Evolutionary conservation across 1,139 yeast species (phyloP), one percentile per base, ranked within the genome.

Genomic region (Diutina scorzettiae): DNA sequence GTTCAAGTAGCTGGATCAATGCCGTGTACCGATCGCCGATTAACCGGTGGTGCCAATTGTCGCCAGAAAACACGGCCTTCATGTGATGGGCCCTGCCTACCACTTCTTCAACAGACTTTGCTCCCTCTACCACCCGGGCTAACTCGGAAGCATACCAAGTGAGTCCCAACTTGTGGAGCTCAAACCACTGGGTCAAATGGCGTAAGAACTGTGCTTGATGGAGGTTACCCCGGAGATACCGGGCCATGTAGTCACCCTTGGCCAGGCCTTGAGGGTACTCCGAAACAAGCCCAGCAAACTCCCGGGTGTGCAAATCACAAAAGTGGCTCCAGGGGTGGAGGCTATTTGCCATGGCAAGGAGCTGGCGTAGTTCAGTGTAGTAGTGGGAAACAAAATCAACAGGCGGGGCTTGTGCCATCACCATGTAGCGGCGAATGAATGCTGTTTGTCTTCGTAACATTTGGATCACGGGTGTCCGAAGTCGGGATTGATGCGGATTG

Each of bases 81-180:
- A 11, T n/a, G n/a, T 17, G 12, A 12, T 30, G 19, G 18, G 18
- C 17, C 18, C 11, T 17, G 19, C 17, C 23, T 17, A 7, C 16
- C 9, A 30, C 21, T 7, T 16, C n/a, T 16, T 16, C 19, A 7
- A 18, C 18, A n/a, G 18, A 18, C 2, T 16, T 28, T 2, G 31
- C 31, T 28, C 8, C 18, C n/a, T 5, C 17, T 16, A 12, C 18
- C 14, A 30, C n/a, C 12, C 7, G 11, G 5, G 34, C 16, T 20
- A 30, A 30, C 21, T 30, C 34, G 11, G 16, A n/a, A 16, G 4
- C 21, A 20, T 30, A 30, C 9, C 34, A 18, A 17, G 34, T 18
- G 17, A 30, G 34, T n/a, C 34, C 34, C 34, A 30, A 30, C 34
- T 18, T 17, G 21, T 30, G 34, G 17, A 30, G 34, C 34, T 30